A percentile compares a stretch with the other conserved stretches of the same genome.
phyloP scores from a whole-genome alignment of 495 filamentous ascomycete genomes.

The Thermothielavioides terrestris region DNA sequence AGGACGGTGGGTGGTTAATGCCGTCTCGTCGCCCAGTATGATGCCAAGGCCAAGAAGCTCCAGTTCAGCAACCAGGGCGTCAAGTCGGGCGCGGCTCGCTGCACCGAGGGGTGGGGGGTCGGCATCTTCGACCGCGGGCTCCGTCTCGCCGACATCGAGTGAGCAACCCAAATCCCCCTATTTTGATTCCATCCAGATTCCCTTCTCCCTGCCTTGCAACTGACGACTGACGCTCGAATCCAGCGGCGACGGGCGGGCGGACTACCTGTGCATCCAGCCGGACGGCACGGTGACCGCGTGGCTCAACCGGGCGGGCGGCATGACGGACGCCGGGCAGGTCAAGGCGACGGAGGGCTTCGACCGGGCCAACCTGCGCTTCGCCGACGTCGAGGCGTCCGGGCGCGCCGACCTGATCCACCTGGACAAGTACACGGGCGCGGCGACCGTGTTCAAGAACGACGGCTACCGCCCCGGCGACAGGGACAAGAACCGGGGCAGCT shows the following conservation, averaged over 20 bases:
- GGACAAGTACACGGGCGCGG: slow-evolving; percentile 20
- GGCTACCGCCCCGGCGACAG: slow-evolving; percentile 2
- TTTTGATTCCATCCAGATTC: too few species aligned
- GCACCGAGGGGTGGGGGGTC: slow-evolving; percentile 10
- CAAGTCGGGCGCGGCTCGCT: neutral
- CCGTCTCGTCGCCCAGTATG: too few species aligned
- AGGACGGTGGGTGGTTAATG: too few species aligned
- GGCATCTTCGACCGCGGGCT: slow-evolving; percentile 7
- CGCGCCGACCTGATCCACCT: slow-evolving; percentile 21
- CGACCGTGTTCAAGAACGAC: slow-evolving; percentile 9
- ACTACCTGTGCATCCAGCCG: slow-evolving; percentile 21
- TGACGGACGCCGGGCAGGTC: slow-evolving; percentile 18
- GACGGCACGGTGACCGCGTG: slow-evolving; percentile 16
- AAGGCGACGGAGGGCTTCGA: slow-evolving; percentile 17
- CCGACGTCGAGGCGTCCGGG: slow-evolving; percentile 24
- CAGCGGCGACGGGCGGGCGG: slow-evolving; percentile 25
- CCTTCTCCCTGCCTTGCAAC: too few species aligned
- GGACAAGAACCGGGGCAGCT: neutral
- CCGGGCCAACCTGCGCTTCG: slow-evolving; percentile 17
- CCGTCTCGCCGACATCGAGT: slow-evolving; percentile 27
- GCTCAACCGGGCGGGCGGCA: slow-evolving; percentile 10
- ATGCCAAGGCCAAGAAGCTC: too few species aligned
- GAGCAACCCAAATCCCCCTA: too few species aligned
- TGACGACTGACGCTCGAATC: too few species aligned
- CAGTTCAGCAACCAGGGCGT: neutral